phyloP scores from a whole-genome alignment of 495 filamentous ascomycete genomes.

The Hypomontagnella monticulosa region DNA sequence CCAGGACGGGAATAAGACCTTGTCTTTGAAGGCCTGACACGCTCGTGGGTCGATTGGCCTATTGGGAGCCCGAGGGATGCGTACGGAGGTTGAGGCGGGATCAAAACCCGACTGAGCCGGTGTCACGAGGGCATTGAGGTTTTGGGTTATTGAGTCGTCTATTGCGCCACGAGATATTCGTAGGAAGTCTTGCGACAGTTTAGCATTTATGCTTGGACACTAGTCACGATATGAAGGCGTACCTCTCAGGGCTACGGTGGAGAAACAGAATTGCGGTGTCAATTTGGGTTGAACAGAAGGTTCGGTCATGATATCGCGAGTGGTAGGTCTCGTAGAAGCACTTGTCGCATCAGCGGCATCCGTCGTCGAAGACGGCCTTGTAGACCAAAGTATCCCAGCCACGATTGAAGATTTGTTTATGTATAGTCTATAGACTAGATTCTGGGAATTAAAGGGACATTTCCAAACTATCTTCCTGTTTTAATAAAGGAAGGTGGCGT shows the following conservation, averaged over 20 bases:
- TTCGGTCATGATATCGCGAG: constrained; percentile 67
- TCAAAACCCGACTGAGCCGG: constrained; percentile 79
- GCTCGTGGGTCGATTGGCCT: constrained; percentile 64
- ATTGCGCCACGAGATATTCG: constrained; percentile 83
- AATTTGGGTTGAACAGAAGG: constrained; percentile 69
- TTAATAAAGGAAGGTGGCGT: background rate
- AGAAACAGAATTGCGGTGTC: constrained; percentile 93
- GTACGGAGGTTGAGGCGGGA: constrained; percentile 73
- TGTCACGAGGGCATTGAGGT: constrained; percentile 88
- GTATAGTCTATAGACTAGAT: constrained; percentile 20
- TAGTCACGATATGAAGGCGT: constrained; percentile 14
- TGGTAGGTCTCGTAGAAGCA: constrained; percentile 27
- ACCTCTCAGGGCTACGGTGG: constrained; percentile 86
- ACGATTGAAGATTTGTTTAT: constrained; percentile 45
- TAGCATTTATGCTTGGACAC: constrained; percentile 8
- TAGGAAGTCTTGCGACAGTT: constrained; percentile 80
- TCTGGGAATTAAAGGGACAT: constrained; percentile 3
- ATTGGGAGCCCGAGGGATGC: constrained; percentile 62
- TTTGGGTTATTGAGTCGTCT: constrained; percentile 92
- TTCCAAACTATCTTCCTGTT: constrained; percentile 2
- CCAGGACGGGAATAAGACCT: constrained; percentile 90
- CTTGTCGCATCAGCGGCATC: constrained; percentile 42
- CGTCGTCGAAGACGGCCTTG: constrained; percentile 50
- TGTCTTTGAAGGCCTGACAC: constrained; percentile 78
- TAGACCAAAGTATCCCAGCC: constrained; percentile 62